These are phyloP conservation scores for Sisymbrium altissimum DNA, from an alignment of 345 rosid genomes.

Conservation along the genomic window DNA sequence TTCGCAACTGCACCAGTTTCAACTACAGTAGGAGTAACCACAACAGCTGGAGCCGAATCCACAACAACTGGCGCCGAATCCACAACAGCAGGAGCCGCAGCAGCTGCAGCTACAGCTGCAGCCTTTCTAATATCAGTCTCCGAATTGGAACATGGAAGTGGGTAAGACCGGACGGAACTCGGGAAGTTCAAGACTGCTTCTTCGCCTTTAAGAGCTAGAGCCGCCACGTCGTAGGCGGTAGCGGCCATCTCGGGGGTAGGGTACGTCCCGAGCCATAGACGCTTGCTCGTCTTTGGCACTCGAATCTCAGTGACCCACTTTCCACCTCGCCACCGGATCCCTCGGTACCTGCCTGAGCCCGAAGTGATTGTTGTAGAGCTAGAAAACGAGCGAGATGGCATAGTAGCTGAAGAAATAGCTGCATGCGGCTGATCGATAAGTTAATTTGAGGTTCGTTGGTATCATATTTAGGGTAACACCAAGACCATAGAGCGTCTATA, in stretches of 20 bases:
- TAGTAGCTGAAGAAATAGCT: background rate
- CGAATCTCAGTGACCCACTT: slow-evolving; percentile 95
- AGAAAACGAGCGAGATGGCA: no score
- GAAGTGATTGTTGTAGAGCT: background rate
- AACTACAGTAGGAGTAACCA: no score
- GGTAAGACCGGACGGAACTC: slow-evolving; percentile 41
- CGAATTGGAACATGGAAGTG: slow-evolving; percentile 56
- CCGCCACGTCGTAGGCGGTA: slow-evolving; percentile 80
- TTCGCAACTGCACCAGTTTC: no score
- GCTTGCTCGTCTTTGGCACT: slow-evolving; percentile 73
- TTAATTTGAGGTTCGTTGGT: no score
- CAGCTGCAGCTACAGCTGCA: slow-evolving; percentile 48
- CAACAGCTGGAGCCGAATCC: no score
- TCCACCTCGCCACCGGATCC: slow-evolving; percentile 68
- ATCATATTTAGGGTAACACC: background rate
- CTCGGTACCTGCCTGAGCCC: slow-evolving; percentile 35
- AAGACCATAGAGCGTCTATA: background rate
- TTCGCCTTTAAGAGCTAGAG: slow-evolving; percentile 63
- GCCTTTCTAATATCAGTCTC: slow-evolving; percentile 48
- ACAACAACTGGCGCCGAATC: background rate
- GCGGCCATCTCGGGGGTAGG: slow-evolving; percentile 84
- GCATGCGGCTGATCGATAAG: background rate
- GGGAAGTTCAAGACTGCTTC: slow-evolving; percentile 74
- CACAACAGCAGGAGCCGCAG: background rate
- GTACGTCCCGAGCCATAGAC: slow-evolving; percentile 93